Conservation (phyloP, 192 early-diverging fungal species). For the Phlyctochytrium bullatum region DNA sequence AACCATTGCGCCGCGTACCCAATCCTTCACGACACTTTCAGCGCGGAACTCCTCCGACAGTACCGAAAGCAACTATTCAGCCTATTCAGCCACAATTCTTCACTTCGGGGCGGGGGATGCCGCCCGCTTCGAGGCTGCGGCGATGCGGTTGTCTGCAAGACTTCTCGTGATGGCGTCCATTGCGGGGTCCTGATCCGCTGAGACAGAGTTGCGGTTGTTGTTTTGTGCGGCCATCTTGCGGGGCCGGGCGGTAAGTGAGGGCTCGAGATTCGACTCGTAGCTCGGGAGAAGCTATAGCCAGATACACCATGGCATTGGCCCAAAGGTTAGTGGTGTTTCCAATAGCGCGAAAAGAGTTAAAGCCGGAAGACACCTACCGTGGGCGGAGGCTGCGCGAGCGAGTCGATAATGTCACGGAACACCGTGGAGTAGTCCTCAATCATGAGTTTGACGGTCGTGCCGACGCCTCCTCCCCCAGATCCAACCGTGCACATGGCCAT, state of each 20-base stretch:
- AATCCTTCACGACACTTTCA: too few species aligned
- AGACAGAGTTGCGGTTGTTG: background rate
- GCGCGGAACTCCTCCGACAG: too few species aligned
- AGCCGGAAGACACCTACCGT: background rate
- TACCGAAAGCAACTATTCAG: too few species aligned
- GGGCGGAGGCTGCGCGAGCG: background rate
- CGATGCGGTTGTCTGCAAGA: background rate
- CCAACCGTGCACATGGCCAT: constrained; percentile 45
- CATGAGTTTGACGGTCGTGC: constrained; percentile 32
- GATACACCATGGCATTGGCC: too few species aligned
- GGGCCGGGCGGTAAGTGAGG: too few species aligned
- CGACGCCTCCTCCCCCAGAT: constrained; percentile 30
- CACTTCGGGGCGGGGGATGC: too few species aligned
- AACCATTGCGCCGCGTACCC: too few species aligned
- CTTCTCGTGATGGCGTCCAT: background rate
- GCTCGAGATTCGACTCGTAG: too few species aligned
- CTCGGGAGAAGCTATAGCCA: too few species aligned
- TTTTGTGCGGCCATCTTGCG: background rate
- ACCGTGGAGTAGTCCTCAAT: constrained; percentile 37
- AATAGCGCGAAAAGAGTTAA: background rate
- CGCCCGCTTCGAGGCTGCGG: background rate
- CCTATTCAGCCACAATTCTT: too few species aligned
- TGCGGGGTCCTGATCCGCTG: background rate
- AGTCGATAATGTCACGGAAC: constrained; percentile 24
- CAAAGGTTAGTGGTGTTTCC: too few species aligned